phyloP scores from a whole-genome alignment of 2,329 filamentous ascomycete genomes.

The Penicillium polonicum region DNA sequence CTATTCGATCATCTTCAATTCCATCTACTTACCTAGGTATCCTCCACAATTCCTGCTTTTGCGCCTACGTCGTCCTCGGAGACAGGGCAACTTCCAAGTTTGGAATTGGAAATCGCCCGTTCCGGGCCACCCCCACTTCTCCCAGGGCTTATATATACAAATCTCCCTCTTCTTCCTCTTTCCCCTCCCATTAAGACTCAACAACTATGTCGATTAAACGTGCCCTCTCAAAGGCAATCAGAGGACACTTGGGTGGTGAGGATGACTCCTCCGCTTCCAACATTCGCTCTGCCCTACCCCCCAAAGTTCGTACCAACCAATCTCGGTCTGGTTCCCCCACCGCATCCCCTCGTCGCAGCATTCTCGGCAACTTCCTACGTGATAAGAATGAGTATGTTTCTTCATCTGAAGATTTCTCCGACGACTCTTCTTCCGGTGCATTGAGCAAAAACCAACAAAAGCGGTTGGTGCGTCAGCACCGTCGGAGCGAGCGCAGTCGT shows the following conservation, averaged over 20 bases:
- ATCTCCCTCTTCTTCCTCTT: slow-evolving; percentile 1
- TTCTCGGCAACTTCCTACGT: slow-evolving; percentile 42
- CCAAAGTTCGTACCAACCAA: slow-evolving; percentile 16
- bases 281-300: slow-evolving; percentile 21
- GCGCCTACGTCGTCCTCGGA: background rate
- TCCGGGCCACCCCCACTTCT: slow-evolving; percentile 12
- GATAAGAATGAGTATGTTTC: slow-evolving; percentile 41
- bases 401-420: slow-evolving; percentile 45
- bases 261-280: slow-evolving; percentile 26
- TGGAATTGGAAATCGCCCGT: slow-evolving; percentile 7
- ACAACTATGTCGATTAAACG: slow-evolving; percentile 50
- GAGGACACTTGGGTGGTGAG: slow-evolving; percentile 27
- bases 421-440: slow-evolving; percentile 36
- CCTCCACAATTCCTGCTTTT: background rate
- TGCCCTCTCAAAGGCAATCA: slow-evolving; percentile 43
- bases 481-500: slow-evolving; percentile 40
- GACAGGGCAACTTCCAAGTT: background rate
- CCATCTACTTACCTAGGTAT: background rate
- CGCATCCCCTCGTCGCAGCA: slow-evolving; percentile 40
- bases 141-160: slow-evolving; percentile 2
- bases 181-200: background rate
- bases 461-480: slow-evolving; percentile 42
- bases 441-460: slow-evolving; percentile 50
- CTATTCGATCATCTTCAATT: background rate
- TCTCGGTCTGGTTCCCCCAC: slow-evolving; percentile 18